Evolutionary conservation across 441 rosid genomes (phyloP), one percentile per base, ranked within the genome.

Genomic region (Brassica balearica): DNA sequence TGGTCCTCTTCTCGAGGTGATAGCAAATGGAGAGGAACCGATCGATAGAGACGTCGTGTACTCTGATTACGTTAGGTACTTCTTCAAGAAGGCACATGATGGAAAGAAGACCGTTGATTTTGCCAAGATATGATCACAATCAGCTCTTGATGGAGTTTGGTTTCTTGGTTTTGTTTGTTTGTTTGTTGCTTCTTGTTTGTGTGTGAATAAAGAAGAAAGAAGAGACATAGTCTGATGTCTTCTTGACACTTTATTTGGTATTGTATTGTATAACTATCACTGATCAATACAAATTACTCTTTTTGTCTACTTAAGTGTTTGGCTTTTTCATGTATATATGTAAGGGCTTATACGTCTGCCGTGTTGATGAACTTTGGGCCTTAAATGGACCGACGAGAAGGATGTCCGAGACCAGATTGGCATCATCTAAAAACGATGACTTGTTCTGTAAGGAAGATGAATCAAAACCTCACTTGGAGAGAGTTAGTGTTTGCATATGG

Each of bases 61-160:
- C 73, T 87, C 86, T 3, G 84, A 84, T 76, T 85, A 85, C 71
- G 80, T 81, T 73, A 81, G 63, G 19, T 72, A 71, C n/a, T 83
- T 68, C 84, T 86, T 83, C 76, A 82, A 80, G 73, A 80, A 80
- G 48, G 83, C 83, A 6, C 83, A 80, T 38, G 43, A 38, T 38
- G 43, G 43, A 38, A 38, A 38, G 43, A 38, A 38, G 43, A 38
- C 43, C 11, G 11, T 38, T 38, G 43, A 38, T 38, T 38, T 8
- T 38, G 43, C 43, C 43, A 38, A 38, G 43, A 8, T 71, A n/a
- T 80, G 69, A 80, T 70, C 72, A 68, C 3, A 56, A 55, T 36
- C 36, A 72, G 10, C 60, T 8, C 27, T 73, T 10, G 25, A 51
- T 60, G 1, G n/a, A 34, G 56, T 43, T 79, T 63, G 46, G 36